Percentiles rank a stretch among this genome's conserved stretches.
Conservation (phyloP, 371 early-diverging fungal species). For the Dichotomocladium elegans region DNA sequence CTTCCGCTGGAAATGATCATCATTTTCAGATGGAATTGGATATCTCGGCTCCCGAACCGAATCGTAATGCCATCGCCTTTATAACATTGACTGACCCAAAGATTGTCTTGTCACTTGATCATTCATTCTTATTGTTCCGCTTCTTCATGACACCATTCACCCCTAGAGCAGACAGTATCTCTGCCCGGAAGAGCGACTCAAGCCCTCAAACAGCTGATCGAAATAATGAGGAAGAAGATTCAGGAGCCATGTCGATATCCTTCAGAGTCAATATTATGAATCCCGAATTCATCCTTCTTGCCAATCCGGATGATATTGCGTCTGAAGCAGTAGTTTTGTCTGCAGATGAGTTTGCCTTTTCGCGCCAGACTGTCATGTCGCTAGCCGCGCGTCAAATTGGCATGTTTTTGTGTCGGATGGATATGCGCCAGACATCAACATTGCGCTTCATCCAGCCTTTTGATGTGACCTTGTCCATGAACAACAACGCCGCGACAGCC, state of each 20-base stretch:
- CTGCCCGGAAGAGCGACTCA: background rate
- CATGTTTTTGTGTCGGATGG: constrained; percentile 91
- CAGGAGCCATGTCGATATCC: constrained; percentile 30
- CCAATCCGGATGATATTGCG: constrained; percentile 63
- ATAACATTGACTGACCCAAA: constrained; percentile 83
- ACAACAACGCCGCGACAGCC: constrained; percentile 35
- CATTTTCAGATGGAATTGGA: constrained; percentile 43
- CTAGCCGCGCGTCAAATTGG: constrained; percentile 79
- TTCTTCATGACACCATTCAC: constrained; percentile 68
- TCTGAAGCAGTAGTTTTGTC: constrained; percentile 90
- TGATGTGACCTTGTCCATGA: constrained; percentile 76
- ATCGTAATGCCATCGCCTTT: constrained; percentile 46
- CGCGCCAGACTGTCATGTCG: constrained; percentile 73
- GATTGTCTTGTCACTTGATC: constrained; percentile 82
- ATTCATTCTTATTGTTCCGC: constrained; percentile 65
- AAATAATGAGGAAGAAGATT: constrained; percentile 1
- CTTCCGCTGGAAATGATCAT: constrained; percentile 35
- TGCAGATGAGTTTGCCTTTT: constrained; percentile 72
- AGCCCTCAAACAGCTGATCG: background rate
- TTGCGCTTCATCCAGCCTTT: constrained; percentile 89
- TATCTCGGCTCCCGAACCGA: constrained; percentile 33
- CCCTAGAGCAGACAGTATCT: background rate
- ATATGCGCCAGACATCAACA: constrained; percentile 71
- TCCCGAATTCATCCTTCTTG: constrained; percentile 86
- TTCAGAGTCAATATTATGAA: constrained; percentile 80